Evolutionary conservation across 2,329 filamentous ascomycete species (phyloP), one percentile per base, ranked within the genome.

Genomic region (Colletotrichum eleusines): DNA sequence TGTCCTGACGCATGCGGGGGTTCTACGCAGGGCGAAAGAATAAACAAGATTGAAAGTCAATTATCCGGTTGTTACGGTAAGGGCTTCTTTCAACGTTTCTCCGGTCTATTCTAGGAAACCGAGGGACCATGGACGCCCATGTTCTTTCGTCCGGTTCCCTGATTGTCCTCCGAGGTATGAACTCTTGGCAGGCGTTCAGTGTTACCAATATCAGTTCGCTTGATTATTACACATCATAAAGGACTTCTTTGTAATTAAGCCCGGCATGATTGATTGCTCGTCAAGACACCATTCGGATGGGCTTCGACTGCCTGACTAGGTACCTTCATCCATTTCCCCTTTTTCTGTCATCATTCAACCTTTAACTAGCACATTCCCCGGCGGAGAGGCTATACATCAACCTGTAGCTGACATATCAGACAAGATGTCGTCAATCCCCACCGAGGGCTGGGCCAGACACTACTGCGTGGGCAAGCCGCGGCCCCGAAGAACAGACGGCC

Each of bases 391-490:
- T 11, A 14, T 3, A 12, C n/a, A 40, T 57, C 14, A 1, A 26
- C 6, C 12, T 2, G n/a, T 2, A 35, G 7, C 11, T 3, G 6
- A 26, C 9, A 7, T n/a, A 16, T n/a, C n/a, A 16, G 33, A 1
- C 44, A 40, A 38, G 5, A 62, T 62, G 59, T 23, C 58, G 42
- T 20, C 59, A 28, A 20, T 38, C 20, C 59, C 46, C 26, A 26
- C 12, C 20, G 0, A 62, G n/a, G 44, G 59, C 14, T 68, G 68
- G 59, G 54, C 31, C 0, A 35, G 4, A 8, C 28, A 53, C n/a
- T 68, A 59, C n/a, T 58, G 44, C 35, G 46, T 57, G 14, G 63
- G 65, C 18, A 55, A 58, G 44, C 58, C 53, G n/a, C 50, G 26
- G 12, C 64, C 70, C 5, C 55, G 26, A 2, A 26, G 64, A 8